Evolutionary conservation across 352 stramenopile species (phyloP), one percentile per base, ranked within the genome.

Genomic region (Globisporangium lucens): DNA sequence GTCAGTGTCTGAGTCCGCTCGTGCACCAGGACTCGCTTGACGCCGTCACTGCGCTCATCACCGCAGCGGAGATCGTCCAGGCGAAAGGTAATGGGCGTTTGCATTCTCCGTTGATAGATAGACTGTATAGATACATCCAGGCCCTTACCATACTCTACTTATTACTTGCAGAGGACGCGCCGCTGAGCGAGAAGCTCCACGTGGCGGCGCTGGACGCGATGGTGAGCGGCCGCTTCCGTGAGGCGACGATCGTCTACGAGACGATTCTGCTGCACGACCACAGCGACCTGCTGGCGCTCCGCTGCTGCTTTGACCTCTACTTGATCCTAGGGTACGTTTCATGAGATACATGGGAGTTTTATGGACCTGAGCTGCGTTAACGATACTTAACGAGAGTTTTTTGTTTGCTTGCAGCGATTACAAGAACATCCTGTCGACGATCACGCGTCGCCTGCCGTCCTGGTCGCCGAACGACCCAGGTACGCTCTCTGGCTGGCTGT

Each of bases 291-390:
- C 66, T 96, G 22, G 88, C 88, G 8, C 73, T 94, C 66, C 84
- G 87, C 53, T 93, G 88, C 65, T 83, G 79, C 56, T 91, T 83
- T 51, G 88, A 96, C 62, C 65, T 96, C 38, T 96, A 94, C 63
- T 43, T 78, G 10, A 75, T 90, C 67, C 76, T 95, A n/a, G 86
- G 86, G 88, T 95, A 63, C 58, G 74, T 66, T 36, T 3, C 15
- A 33, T 22, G 5, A 24, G 30, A 20, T 30, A 24, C 24, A 24
- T 24, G 24, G 3, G 1, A 30, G 20, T 43, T 24, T 61, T 24
- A 22, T 56, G 51, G 12, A 35, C 10, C 8, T 53, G 30, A 51
- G 38, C 7, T 35, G 13, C 24, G 17, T 27, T 13, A 0, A 17
- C 20, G 7, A 17, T 5, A 63, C 6, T 52, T 56, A 17, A 5